phyloP scores from a whole-genome alignment of 139 green algal species.

The Micractinium sp. region DNA sequence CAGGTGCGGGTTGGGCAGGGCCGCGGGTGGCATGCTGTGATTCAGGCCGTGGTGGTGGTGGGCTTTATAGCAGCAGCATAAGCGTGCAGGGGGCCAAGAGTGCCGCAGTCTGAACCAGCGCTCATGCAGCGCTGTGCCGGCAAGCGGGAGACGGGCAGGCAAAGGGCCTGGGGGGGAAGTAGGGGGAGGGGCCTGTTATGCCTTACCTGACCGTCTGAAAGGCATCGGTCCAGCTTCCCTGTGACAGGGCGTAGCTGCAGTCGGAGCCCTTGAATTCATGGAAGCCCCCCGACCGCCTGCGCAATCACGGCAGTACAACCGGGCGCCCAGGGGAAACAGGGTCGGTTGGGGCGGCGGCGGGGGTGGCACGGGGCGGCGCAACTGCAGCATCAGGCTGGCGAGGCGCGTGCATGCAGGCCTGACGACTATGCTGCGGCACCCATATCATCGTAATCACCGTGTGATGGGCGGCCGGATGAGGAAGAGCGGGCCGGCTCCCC shows the following conservation, averaged over 20 bases:
- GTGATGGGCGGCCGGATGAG: constrained; percentile 18
- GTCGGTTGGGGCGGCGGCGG: neutral
- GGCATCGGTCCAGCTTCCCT: constrained; percentile 6
- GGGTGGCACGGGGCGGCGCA: neutral
- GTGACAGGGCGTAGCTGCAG: neutral
- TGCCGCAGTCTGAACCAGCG: neutral
- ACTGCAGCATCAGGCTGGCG: neutral
- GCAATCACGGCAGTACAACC: neutral
- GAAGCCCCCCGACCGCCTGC: constrained; percentile 10
- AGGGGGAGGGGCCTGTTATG: neutral
- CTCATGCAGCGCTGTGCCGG: neutral
- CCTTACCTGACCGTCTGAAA: neutral
- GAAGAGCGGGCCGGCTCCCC: neutral
- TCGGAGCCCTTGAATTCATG: neutral
- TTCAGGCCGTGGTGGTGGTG: too few species aligned
- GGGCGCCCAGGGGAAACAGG: neutral
- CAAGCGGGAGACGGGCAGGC: too few species aligned
- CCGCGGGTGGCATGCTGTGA: too few species aligned
- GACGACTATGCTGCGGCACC: too few species aligned
- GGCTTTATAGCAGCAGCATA: too few species aligned
- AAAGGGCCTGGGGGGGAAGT: neutral
- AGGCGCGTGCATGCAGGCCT: too few species aligned
- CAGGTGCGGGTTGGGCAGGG: too few species aligned
- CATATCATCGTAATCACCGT: neutral
- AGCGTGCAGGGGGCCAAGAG: too few species aligned